Base-by-base conservation (phyloP, 2,329 filamentous ascomycete species). In the Arthroderma sp. region DNA sequence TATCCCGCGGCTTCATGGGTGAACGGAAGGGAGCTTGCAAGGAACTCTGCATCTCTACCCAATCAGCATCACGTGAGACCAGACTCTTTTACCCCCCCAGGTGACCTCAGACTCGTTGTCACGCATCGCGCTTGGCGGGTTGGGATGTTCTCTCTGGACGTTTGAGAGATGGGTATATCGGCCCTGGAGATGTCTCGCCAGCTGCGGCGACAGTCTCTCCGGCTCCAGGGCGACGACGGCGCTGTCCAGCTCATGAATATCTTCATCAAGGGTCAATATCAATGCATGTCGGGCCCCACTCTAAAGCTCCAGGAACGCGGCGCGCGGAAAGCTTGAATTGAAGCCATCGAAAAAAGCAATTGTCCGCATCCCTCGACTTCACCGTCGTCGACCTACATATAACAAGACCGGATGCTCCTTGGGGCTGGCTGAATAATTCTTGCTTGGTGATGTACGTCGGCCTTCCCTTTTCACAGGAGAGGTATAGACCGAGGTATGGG, bases 271-370 rank as follows among this genome's bases (percentile, higher is more conserved):
- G 25, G 23, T 51, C 47, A 13, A 51, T 31, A 31, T 51, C 28
- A 13, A 51, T 51, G 47, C 47, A 33, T 33, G 28, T 19, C n/a
- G 23, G 28, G 47, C 47, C 47, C 47, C 47, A 51, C 47, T 51
- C 47, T 33, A 9, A 13, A 51, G 47, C 25, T 51, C 47, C 47
- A 51, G 47, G 47, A 51, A 51, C 47, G 25, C 47, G 28, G 47
- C 47, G 47, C 25, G n/a, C 19, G 13, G 47, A 51, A 51, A 51
- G 47, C 47, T 51, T 51, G 47, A 51, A 51, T 51, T 25, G 47
- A 51, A 51, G 47, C 47, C 47, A 31, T 51, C n/a, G 44, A 51
- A 51, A 51, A 51, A 51, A 51, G 47, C 47, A 51, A 51, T 31
- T 31, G 47, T 51, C 23, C 28, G n/a, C 47, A 33, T 51, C 19